Percentiles rank a stretch among this genome's conserved stretches.
Evolutionary conservation across 805 yeast genomes (phyloP).

Genomic region (Debaryomyces tyrocola): DNA sequence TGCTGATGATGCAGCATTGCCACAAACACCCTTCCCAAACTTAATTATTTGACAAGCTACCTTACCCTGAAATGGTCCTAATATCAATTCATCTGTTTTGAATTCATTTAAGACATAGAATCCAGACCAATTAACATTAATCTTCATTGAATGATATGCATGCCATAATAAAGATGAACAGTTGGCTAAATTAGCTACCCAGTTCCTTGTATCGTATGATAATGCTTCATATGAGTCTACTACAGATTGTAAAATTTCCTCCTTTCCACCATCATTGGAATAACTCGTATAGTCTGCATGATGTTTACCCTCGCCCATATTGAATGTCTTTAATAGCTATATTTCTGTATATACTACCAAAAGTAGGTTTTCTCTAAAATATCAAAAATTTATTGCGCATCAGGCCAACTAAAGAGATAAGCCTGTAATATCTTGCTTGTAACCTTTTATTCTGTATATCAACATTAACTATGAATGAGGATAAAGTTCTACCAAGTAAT

Average conservation of each 20-base stretch:
- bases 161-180: slow-evolving; percentile 88
- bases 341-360: background rate
- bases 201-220: slow-evolving; percentile 61
- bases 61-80: slow-evolving; percentile 96
- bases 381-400: background rate
- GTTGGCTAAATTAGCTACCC: slow-evolving; percentile 90
- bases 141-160: slow-evolving; percentile 64
- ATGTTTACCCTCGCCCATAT: slow-evolving; percentile 17
- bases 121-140: slow-evolving; percentile 88
- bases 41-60: slow-evolving; percentile 88
- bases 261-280: slow-evolving; percentile 31
- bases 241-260: slow-evolving; percentile 58
- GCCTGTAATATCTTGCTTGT: too few species aligned
- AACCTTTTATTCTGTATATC: too few species aligned
- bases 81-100: slow-evolving; percentile 47
- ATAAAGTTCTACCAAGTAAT: background rate
- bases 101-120: slow-evolving; percentile 62
- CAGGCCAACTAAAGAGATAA: background rate
- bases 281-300: slow-evolving; percentile 80
- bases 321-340: background rate
- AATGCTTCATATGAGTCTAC: slow-evolving; percentile 66
- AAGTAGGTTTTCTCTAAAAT: background rate
- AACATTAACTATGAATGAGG: background rate
- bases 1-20: slow-evolving; percentile 64
- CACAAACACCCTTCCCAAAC: slow-evolving; percentile 90